Base-by-base conservation (phyloP, 2,329 filamentous ascomycete genomes). In the Colletotrichum sp. region DNA sequence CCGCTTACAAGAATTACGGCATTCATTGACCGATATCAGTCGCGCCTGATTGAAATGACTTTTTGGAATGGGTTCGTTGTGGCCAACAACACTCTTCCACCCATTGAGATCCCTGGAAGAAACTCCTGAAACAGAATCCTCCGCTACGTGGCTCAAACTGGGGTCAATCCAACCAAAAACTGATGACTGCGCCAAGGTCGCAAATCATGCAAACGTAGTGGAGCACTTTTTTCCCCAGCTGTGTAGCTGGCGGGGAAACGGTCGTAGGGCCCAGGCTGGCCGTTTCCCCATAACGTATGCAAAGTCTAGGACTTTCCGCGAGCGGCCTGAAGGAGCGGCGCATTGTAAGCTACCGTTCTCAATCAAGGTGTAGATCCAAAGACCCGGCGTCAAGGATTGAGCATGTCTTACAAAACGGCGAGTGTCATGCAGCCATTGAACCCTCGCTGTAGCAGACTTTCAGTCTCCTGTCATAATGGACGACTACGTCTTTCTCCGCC, bases 71-170 rank as follows among this genome's bases (percentile, higher is more conserved):
- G 36, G 36, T 18, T 39, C 36, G 0, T 39, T 0, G 36, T 1
- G 36, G 16, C 16, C 36, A 39, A 39, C 16, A 39, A 0, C 36
- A 18, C 7, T 39, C 16, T 18, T 39, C 16, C 16, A 9, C 36
- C 36, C 36, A 39, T 39, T 18, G 36, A 5, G 36, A 18, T 39
- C 36, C 36, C 36, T 1, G 36, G 0, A 39, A 18, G 36, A 39
- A 0, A 39, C 0, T 0, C 36, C 36, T 39, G 7, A 18, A 39
- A 18, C 0, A 39, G 1, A 39, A 0, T 1, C 16, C 5, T 39
- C 36, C 4, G 36, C 15, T 39, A 0, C 0, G 1, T 39, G 36
- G 36, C 36, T 39, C 36, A 18, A 0, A 39, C 36, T 39, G 16
- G 36, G 16, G 15, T 18, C 0, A 18, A 39, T 9, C 16, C 36